Percentiles rank a stretch among this genome's conserved stretches.
phyloP scores from a whole-genome alignment of 2,329 filamentous ascomycete species.

The Pestalotiopsis sp. region DNA sequence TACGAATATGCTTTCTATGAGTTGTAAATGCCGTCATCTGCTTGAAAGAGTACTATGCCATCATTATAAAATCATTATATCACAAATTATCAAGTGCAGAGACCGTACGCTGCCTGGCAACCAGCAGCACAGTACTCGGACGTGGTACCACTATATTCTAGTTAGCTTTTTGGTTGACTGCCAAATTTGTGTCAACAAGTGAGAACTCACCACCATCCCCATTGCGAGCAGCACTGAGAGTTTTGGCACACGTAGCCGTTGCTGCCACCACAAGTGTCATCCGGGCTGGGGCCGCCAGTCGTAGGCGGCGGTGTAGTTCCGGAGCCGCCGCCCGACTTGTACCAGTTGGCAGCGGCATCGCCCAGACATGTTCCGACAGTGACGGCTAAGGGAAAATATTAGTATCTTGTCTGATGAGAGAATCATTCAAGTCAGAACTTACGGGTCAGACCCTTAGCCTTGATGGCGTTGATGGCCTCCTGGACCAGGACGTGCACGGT shows the following conservation, averaged over 20 bases:
- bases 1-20: background rate
- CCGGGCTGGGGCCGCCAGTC: background rate
- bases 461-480: slow-evolving; percentile 29
- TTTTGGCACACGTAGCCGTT: slow-evolving; percentile 8
- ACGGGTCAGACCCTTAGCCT: slow-evolving; percentile 12
- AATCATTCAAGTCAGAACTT: background rate
- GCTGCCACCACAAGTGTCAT: slow-evolving; percentile 10
- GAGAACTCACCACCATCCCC: slow-evolving; percentile 1
- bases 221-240: slow-evolving; percentile 13
- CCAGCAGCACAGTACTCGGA: slow-evolving; percentile 14
- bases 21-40: background rate
- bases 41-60: background rate
- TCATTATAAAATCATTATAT: background rate
- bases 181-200: background rate
- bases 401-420: background rate
- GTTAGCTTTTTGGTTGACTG: background rate
- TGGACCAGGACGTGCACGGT: slow-evolving; percentile 34
- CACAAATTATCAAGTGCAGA: slow-evolving; percentile 1
- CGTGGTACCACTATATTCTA: background rate
- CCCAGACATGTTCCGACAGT: slow-evolving; percentile 18
- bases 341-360: slow-evolving; percentile 17
- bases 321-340: background rate
- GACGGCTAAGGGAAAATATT: slow-evolving; percentile 5
- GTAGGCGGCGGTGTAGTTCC: background rate
- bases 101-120: slow-evolving; percentile 13